Evolutionary conservation across 768 basidiomycete genomes (phyloP).

Genomic region (Udeniomyces megalosporus): DNA sequence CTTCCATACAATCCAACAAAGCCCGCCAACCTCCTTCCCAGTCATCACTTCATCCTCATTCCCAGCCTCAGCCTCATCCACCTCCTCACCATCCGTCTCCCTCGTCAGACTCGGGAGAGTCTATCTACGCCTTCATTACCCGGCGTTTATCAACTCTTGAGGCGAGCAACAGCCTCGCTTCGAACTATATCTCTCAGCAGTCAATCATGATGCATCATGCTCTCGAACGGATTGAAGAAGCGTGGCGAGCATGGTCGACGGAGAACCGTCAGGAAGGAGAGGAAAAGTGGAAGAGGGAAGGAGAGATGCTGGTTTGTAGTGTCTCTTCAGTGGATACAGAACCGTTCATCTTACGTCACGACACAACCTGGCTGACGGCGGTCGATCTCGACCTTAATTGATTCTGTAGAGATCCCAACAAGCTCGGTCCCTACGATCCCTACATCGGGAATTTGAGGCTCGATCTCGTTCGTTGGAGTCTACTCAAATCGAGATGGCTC

Average conservation of each 20-base stretch:
- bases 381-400: not conserved
- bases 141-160: slow-evolving; percentile 75
- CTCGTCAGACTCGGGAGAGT: slow-evolving; percentile 51
- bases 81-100: too few relatives aligned
- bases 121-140: slow-evolving; percentile 91
- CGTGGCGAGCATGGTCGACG: slow-evolving; percentile 22
- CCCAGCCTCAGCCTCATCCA: too few relatives aligned
- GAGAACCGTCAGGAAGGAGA: slow-evolving; percentile 20
- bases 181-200: slow-evolving; percentile 79
- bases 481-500: not conserved
- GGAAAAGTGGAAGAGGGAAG: slow-evolving; percentile 20
- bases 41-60: too few relatives aligned
- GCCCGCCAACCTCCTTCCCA: too few relatives aligned
- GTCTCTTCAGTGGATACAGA: too few relatives aligned
- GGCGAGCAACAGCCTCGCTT: slow-evolving; percentile 67
- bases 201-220: slow-evolving; percentile 56
- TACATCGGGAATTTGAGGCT: not conserved
- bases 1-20: too few relatives aligned
- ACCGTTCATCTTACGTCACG: too few relatives aligned
- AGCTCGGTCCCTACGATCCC: not conserved
- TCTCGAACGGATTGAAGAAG: slow-evolving; percentile 34
- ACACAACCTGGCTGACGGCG: too few relatives aligned
- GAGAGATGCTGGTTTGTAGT: slow-evolving; percentile 19
- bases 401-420: not conserved
- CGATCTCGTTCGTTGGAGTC: slow-evolving; percentile 2